Evolutionary conservation across 805 yeast species (phyloP).

Genomic region (Yueomyces sinensis): DNA sequence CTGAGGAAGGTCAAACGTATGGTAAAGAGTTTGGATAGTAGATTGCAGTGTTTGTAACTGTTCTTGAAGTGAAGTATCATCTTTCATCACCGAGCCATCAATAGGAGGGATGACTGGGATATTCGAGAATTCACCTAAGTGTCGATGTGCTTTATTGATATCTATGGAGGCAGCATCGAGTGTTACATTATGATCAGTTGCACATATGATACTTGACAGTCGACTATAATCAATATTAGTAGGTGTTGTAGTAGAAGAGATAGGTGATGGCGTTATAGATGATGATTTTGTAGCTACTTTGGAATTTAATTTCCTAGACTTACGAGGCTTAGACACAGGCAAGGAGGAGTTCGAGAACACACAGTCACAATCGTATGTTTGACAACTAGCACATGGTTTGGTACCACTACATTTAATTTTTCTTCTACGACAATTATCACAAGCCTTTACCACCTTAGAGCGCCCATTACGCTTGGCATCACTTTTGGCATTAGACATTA

Average conservation of each 20-base stretch:
- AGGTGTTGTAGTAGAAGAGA: neutral
- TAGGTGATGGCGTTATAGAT: neutral
- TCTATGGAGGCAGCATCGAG: neutral
- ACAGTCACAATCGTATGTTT: conserved; percentile 15
- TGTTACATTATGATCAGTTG: neutral
- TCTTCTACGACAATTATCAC: conserved; percentile 23
- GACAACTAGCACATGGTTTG: conserved; percentile 21
- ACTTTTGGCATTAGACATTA: no score
- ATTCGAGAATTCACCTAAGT: no score
- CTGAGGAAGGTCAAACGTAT: neutral
- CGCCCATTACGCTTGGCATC: neutral
- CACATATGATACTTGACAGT: neutral
- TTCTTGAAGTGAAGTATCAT: conserved; percentile 10
- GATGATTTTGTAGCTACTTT: neutral
- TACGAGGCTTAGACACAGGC: neutral
- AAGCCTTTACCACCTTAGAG: conserved; percentile 4
- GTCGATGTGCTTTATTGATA: no score
- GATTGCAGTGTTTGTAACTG: conserved; percentile 8
- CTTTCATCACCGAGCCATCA: conserved; percentile 9
- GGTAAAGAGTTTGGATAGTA: conserved; percentile 5
- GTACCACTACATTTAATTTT: conserved; percentile 24
- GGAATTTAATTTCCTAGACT: neutral
- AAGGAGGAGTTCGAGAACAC: conserved; percentile 4
- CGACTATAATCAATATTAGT: neutral
- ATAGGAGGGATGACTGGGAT: conserved; percentile 1